phyloP scores from a whole-genome alignment of 2,329 filamentous ascomycete genomes.

The Paracorniculantispora psalliotae region DNA sequence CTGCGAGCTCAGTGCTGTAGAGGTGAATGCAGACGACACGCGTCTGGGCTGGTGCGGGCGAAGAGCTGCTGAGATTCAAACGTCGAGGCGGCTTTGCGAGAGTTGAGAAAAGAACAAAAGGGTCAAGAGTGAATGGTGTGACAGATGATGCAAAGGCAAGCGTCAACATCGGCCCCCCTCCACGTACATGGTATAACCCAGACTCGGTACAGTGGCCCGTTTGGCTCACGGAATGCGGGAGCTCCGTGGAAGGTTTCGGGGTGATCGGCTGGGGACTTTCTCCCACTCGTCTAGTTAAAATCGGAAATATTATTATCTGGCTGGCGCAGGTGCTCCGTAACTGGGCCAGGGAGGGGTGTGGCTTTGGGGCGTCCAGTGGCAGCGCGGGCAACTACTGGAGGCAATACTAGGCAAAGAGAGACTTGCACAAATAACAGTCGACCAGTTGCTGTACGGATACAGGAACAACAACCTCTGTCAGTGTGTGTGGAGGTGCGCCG shows the following conservation, averaged over 20 bases:
- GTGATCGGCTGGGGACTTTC: conserved; percentile 14
- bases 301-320: conserved; percentile 15
- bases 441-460: neutral
- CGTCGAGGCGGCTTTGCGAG: neutral
- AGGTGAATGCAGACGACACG: neutral
- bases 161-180: conserved; percentile 10
- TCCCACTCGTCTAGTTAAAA: conserved; percentile 12
- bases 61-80: neutral
- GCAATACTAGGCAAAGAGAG: neutral
- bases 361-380: neutral
- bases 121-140: neutral
- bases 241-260: conserved; percentile 14
- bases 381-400: neutral
- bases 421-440: neutral
- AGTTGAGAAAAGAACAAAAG: neutral
- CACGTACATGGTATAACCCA: conserved; percentile 6
- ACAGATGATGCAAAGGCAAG: conserved; percentile 9
- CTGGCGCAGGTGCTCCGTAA: neutral
- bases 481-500: conserved; percentile 12
- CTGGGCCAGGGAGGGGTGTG: conserved; percentile 9
- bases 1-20: neutral
- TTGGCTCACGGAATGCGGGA: conserved; percentile 13
- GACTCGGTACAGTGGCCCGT: conserved; percentile 13
- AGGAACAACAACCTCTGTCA: neutral
- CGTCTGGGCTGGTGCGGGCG: neutral